Base-by-base conservation (phyloP, 441 rosid species). In the Adansonia rubrostipa region DNA sequence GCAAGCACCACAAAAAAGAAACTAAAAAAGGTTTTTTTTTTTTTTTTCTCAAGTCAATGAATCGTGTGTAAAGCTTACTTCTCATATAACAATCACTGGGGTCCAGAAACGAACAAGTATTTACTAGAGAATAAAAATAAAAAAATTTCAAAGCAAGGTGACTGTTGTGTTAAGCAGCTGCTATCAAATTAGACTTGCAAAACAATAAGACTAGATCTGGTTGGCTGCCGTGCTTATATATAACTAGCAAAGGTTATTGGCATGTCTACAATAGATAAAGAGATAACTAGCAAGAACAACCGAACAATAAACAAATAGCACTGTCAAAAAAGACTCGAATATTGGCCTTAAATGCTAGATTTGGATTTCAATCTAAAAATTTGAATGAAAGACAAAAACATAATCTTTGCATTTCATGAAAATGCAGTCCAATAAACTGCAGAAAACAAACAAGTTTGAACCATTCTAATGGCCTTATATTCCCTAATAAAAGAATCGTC, bases 371-470 rank as follows among this genome's bases (percentile, higher is more conserved):
- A 68, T 47, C 56, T 45, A 5, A 68, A 17, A 10, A 5, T 11
- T 13, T 68, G 10, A 45, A 47, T 11, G 48, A 28, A 62, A 13
- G 15, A 68, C 15, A 51, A 71, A 70, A 36, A 8, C 3, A 9
- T 9, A 54, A 9, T 33, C 48, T 9, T 54, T 33, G 50, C 50
- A 71, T 28, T 50, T 15, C 74, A 71, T 53, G 28, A 71, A 71
- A 71, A 15, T 53, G 47, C 48, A 71, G 75, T n/a, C 33, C 75
- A 71, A n/a, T 54, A 36, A n/a, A 36, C 48, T 9, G 48, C 33
- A 56, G 62, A 71, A 53, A 71, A 5, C 42, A 67, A 70, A 71
- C 63, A 71, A 53, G 24, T 54, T 53, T 36, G 33, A 33, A 54
- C 62, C 6, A 71, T 9, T 56, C 50, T 54, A 9, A 54, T 36